Base-by-base conservation (phyloP, 2,329 filamentous ascomycete genomes). In the Colletotrichum sansevieriae region DNA sequence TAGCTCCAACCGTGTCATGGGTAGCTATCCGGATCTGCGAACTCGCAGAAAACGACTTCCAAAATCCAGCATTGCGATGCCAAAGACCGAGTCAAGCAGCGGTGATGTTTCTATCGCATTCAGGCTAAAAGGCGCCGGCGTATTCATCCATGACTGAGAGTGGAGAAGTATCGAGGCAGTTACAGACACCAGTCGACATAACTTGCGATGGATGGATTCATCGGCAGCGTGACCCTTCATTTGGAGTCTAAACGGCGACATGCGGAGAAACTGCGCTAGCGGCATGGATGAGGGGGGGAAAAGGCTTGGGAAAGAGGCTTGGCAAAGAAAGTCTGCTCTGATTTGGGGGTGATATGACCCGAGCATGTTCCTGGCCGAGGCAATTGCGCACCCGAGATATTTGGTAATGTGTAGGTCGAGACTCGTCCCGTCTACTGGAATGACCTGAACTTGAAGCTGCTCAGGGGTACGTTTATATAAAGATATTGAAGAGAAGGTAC, bases 71-170 rank as follows among this genome's bases (percentile, higher is more conserved):
- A 25, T 35, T 22, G 47, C 44, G 44, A 18, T 9, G 25, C 20
- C 49, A 29, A 20, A 20, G 59, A 47, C 51, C 59, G 49, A 51
- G 43, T 20, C 33, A 29, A 29, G 25, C 20, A 68, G 47, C 15
- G 43, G 55, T 49, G 18, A 56, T 66, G 55, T 15, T 25, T 41
- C 47, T n/a, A 43, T 51, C n/a, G 49, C 51, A 66, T 69, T 69
- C 62, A 69, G 66, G 62, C 66, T 66, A 61, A 69, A 68, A 66
- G 41, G 55, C 37, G 44, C 22, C 54, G 29, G 54, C 46, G 56
- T 52, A 58, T 68, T 68, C 61, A 68, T 59, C 54, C 61, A 59
- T 65, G 54, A 54, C 54, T 65, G n/a, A 35, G 29, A 55, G 54
- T 41, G 49, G 39, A 29, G 12, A 64, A 64, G 43, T 11, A 35